Conservation (phyloP, 768 basidiomycete species). For the Porphyrellus cyaneotinctus region DNA sequence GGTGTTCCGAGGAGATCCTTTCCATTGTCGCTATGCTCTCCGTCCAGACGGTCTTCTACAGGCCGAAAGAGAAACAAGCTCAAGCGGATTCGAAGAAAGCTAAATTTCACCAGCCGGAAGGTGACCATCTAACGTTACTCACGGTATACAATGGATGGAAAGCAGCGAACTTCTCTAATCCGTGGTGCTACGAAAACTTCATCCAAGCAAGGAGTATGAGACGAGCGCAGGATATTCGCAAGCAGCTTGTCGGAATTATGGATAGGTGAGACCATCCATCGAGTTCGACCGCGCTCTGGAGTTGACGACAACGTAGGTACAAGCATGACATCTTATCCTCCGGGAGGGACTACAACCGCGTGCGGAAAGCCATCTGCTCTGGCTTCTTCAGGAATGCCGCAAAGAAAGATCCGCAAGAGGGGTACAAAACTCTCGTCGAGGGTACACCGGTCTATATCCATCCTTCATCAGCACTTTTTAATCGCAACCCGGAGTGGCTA, state of each 20-base stretch:
- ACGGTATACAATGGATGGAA: slow-evolving; percentile 99
- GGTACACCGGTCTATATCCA: slow-evolving; percentile 99
- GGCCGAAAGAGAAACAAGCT: slow-evolving; percentile 99
- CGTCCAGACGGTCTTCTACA: slow-evolving; percentile 94
- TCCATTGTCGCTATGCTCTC: slow-evolving; percentile 98
- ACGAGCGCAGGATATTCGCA: slow-evolving; percentile 94
- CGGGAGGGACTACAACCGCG: slow-evolving; percentile 87
- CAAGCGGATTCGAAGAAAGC: slow-evolving; percentile 99
- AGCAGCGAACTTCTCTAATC: slow-evolving; percentile 90
- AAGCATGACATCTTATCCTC: slow-evolving; percentile 96
- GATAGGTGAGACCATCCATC: slow-evolving; percentile 65
- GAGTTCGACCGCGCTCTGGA: neutral
- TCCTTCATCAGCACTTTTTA: slow-evolving; percentile 94
- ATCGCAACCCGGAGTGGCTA: slow-evolving; percentile 93
- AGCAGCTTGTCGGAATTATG: slow-evolving; percentile 98
- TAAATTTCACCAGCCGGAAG: slow-evolving; percentile 99
- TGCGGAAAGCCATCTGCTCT: slow-evolving; percentile 93
- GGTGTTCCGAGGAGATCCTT: slow-evolving; percentile 96
- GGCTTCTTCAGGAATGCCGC: slow-evolving; percentile 98
- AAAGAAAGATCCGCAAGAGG: slow-evolving; percentile 97
- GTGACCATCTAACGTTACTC: slow-evolving; percentile 86
- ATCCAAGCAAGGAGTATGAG: slow-evolving; percentile 98
- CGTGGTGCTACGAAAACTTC: slow-evolving; percentile 99
- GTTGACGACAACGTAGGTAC: slow-evolving; percentile 50
- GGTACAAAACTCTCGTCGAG: slow-evolving; percentile 96